Conservation (phyloP, 1,139 yeast species). For the Taphrina communis region DNA sequence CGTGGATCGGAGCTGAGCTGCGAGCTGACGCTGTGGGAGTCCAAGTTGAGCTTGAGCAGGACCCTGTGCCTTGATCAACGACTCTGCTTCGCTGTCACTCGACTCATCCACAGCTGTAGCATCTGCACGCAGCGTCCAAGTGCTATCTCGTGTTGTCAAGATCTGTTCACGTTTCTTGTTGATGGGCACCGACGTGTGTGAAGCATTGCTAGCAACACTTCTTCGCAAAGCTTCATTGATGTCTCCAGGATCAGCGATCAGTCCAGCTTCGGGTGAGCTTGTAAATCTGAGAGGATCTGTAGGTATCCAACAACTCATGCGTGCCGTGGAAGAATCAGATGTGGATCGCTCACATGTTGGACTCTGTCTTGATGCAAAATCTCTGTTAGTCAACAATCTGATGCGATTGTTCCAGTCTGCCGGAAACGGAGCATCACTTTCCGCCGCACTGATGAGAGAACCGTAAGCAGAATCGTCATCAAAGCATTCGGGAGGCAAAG, state of each 20-base stretch:
- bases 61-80: neutral
- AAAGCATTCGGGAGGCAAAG: neutral
- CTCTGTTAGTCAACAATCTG: neutral
- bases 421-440: neutral
- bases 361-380: neutral
- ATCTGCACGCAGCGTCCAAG: neutral
- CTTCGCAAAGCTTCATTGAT: neutral
- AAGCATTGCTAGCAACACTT: neutral
- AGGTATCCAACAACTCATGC: neutral
- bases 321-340: neutral
- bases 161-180: neutral
- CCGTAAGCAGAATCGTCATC: neutral
- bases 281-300: neutral
- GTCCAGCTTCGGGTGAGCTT: neutral
- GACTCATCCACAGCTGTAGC: neutral
- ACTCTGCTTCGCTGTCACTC: constrained; percentile 6
- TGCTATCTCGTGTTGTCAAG: neutral
- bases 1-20: constrained; percentile 2
- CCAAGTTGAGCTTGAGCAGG: neutral
- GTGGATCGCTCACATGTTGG: neutral
- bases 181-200: neutral
- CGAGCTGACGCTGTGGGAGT: neutral
- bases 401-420: neutral
- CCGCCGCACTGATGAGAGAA: neutral
- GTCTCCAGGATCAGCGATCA: neutral